A percentile compares a stretch with the other conserved stretches of the same genome.
Conservation (phyloP, 2,329 filamentous ascomycete genomes). For the Colletotrichum viniferum region DNA sequence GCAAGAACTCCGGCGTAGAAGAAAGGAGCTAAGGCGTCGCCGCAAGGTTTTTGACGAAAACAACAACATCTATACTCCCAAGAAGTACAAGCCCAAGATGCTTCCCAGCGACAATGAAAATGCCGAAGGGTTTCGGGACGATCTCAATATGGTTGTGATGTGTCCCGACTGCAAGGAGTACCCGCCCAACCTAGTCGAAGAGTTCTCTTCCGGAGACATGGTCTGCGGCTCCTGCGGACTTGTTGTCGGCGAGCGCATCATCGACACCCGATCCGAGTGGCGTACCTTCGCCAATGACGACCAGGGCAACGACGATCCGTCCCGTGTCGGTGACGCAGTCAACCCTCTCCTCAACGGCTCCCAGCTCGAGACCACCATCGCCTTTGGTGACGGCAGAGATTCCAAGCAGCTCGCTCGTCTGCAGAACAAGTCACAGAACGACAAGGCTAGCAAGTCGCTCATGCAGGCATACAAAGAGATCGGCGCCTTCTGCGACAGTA, state of each 20-base stretch:
- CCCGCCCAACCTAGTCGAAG: conserved; percentile 92
- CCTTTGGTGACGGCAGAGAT: conserved; percentile 76
- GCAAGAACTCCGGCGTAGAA: conserved; percentile 35
- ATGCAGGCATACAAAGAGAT: conserved; percentile 91
- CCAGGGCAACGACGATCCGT: conserved; percentile 93
- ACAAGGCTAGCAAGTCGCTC: conserved; percentile 83
- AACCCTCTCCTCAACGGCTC: conserved; percentile 90
- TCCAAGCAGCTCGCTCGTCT: conserved; percentile 80
- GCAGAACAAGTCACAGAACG: conserved; percentile 79
- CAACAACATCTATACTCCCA: conserved; percentile 48
- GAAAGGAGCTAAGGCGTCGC: conserved; percentile 37
- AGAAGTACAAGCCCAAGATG: conserved; percentile 50
- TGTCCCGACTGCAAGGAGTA: conserved; percentile 91
- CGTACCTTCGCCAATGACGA: conserved; percentile 99
- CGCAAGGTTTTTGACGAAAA: conserved; percentile 44
- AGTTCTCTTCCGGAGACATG: conserved; percentile 90
- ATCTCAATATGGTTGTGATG: conserved; percentile 83
- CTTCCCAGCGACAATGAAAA: conserved; percentile 27
- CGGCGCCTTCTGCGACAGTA: conserved; percentile 82
- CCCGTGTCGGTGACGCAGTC: conserved; percentile 93
- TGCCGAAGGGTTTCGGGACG: conserved; percentile 68
- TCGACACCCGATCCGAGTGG: conserved; percentile 97
- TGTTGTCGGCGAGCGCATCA: conserved; percentile 87
- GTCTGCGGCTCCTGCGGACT: conserved; percentile 92
- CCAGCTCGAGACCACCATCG: conserved; percentile 87